Conservation (phyloP, 2,329 filamentous ascomycete genomes). For the Exophiala spinifera region DNA sequence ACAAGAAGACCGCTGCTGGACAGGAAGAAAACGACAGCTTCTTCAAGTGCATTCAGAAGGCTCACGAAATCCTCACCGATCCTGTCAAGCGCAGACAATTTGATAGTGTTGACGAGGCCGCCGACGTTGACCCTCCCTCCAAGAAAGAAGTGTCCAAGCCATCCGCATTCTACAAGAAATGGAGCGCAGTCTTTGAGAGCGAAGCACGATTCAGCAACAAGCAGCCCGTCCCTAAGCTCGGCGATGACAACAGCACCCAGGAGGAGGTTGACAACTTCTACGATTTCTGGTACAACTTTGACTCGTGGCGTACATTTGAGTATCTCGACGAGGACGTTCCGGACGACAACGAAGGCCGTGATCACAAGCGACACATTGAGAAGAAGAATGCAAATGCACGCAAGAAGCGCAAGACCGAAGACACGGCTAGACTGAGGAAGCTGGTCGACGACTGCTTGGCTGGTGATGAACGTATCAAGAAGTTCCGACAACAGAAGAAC, state of each 20-base stretch:
- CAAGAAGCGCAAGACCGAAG: constrained; percentile 99
- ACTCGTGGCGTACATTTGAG: constrained; percentile 96
- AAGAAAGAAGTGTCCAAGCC: constrained; percentile 81
- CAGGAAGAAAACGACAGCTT: constrained; percentile 83
- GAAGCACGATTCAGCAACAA: constrained; percentile 90
- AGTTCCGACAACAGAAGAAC: constrained; percentile 87
- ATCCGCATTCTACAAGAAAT: constrained; percentile 92
- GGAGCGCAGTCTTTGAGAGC: constrained; percentile 83
- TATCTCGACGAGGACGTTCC: constrained; percentile 98
- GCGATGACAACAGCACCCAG: constrained; percentile 77
- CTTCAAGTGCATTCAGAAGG: constrained; percentile 99
- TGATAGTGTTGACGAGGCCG: constrained; percentile 92
- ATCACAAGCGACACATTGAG: constrained; percentile 97
- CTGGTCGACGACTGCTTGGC: constrained; percentile 82
- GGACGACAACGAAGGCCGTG: constrained; percentile 97
- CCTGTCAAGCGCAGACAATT: constrained; percentile 90
- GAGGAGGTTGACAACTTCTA: constrained; percentile 94
- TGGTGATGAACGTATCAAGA: constrained; percentile 92
- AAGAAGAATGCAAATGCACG: constrained; percentile 96
- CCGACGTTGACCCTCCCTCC: constrained; percentile 83
- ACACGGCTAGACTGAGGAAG: constrained; percentile 84
- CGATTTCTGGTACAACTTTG: constrained; percentile 99
- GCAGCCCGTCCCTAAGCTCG: constrained; percentile 83
- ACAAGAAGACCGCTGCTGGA: constrained; percentile 94
- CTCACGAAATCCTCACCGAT: constrained; percentile 88